A percentile compares a stretch with the other conserved stretches of the same genome.
These are phyloP conservation scores for Sideroxylon spinosum DNA, from an alignment of 179 eudicot species.

Conservation along the genomic window DNA sequence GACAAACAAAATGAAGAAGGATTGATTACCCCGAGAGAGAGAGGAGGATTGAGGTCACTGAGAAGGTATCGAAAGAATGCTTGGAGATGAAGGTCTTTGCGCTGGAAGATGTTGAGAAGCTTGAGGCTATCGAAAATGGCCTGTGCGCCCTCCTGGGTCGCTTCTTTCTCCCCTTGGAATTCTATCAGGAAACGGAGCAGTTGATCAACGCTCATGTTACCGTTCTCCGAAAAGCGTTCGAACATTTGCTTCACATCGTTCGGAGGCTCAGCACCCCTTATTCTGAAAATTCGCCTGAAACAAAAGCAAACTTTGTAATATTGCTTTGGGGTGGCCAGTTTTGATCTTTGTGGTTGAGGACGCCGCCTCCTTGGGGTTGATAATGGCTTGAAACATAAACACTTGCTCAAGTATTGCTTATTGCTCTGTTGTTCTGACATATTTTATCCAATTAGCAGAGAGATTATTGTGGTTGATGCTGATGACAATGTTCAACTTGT, in stretches of 20 bases:
- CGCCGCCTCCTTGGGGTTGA: no score
- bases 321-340: slow-evolving; percentile 35
- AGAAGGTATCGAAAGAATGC: slow-evolving; percentile 70
- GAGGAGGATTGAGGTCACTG: slow-evolving; percentile 69
- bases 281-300: slow-evolving; percentile 68
- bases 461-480: neutral
- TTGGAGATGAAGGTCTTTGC: slow-evolving; percentile 54
- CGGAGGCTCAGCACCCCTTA: slow-evolving; percentile 69
- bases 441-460: slow-evolving; percentile 7
- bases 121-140: slow-evolving; percentile 46
- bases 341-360: no score
- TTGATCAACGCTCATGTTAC: slow-evolving; percentile 50
- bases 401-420: no score
- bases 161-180: slow-evolving; percentile 38
- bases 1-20: neutral
- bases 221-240: slow-evolving; percentile 62
- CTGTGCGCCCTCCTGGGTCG: slow-evolving; percentile 56
- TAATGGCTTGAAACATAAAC: no score
- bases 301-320: slow-evolving; percentile 77
- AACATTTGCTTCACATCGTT: slow-evolving; percentile 52
- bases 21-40: slow-evolving; percentile 37
- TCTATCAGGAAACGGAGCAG: slow-evolving; percentile 55
- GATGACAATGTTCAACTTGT: neutral
- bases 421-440: slow-evolving; percentile 17
- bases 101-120: slow-evolving; percentile 53